Percentiles rank a stretch among this genome's conserved stretches.
Conservation (phyloP, 768 basidiomycete species). For the Lactarius deliciosus region DNA sequence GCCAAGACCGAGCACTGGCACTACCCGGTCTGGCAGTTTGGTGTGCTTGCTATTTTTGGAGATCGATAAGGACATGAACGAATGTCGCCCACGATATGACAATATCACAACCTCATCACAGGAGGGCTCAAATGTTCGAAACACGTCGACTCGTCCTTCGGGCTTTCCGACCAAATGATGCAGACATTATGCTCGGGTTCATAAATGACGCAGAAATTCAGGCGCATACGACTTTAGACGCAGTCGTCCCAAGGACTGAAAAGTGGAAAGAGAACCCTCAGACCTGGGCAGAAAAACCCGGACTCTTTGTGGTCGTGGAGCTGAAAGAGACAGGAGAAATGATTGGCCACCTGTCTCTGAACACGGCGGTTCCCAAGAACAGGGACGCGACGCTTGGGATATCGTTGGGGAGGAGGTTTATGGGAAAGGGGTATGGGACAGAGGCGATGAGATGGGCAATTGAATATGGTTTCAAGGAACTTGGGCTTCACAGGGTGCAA, state of each 20-base stretch:
- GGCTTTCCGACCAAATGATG: constrained; percentile 8
- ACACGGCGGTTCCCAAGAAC: background rate
- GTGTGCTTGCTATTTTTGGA: background rate
- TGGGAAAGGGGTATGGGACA: constrained; percentile 33
- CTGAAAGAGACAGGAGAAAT: constrained; percentile 6
- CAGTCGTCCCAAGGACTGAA: constrained; percentile 10
- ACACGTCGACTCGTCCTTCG: constrained; percentile 4
- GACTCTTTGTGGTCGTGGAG: constrained; percentile 4
- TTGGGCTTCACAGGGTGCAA: constrained; percentile 37
- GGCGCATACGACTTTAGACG: background rate
- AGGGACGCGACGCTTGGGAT: constrained; percentile 3
- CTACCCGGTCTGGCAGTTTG: background rate
- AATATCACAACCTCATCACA: background rate
- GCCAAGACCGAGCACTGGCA: background rate
- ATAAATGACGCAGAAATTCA: background rate
- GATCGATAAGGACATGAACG: background rate
- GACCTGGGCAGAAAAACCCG: background rate
- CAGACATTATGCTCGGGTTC: background rate
- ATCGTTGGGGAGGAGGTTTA: constrained; percentile 1
- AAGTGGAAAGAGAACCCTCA: constrained; percentile 5
- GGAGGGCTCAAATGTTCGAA: constrained; percentile 6
- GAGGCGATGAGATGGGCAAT: constrained; percentile 29
- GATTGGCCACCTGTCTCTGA: background rate
- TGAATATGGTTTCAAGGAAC: constrained; percentile 31
- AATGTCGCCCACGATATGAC: background rate